Conservation (phyloP, 768 basidiomycete genomes). For the Podaxis mareebaensis region DNA sequence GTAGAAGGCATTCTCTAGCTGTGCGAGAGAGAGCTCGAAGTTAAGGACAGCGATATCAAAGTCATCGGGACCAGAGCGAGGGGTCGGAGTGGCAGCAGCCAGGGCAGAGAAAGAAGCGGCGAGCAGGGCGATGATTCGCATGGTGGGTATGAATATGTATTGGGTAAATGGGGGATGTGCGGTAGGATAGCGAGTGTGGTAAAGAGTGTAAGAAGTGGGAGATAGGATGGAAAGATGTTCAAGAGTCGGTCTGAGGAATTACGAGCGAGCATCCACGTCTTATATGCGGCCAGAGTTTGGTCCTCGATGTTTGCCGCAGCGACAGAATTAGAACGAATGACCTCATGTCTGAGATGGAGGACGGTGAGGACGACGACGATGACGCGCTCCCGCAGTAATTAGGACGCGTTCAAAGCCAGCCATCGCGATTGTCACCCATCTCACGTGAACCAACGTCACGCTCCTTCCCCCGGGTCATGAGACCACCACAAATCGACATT, state of each 20-base stretch:
- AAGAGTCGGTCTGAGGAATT: neutral
- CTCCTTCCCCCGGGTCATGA: too few species aligned
- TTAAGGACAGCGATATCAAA: constrained; percentile 35
- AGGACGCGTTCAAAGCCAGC: neutral
- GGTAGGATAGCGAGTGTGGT: neutral
- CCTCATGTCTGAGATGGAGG: neutral
- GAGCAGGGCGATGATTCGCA: constrained; percentile 6
- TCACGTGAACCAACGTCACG: too few species aligned
- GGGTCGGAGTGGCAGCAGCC: neutral
- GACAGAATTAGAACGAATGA: neutral
- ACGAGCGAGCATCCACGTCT: neutral
- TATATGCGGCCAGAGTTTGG: neutral
- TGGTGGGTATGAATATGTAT: neutral
- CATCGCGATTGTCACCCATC: too few species aligned
- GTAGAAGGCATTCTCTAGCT: constrained; percentile 49
- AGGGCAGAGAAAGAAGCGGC: constrained; percentile 2
- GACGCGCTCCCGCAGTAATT: neutral
- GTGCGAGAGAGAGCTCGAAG: constrained; percentile 45
- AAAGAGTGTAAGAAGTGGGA: constrained; percentile 9
- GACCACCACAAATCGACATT: too few species aligned
- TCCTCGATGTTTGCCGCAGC: neutral
- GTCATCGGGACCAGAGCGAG: neutral
- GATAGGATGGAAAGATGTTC: neutral
- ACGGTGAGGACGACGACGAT: neutral
- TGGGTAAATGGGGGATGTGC: neutral